Conservation (phyloP, 164 flowering plant species). For the Aristolochia californica region DNA sequence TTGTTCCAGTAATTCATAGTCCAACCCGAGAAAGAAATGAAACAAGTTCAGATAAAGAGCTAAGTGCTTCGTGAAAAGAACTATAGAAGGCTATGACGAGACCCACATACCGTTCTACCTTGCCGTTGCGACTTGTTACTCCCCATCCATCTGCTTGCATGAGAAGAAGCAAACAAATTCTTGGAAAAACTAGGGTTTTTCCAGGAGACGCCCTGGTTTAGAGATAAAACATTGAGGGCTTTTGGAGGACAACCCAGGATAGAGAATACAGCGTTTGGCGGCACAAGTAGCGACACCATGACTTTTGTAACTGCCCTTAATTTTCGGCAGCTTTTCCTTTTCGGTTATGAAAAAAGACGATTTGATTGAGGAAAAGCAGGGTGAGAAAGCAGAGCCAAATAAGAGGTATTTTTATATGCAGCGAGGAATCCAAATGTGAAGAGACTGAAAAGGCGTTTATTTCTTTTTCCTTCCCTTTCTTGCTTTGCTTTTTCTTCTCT, state of each 20-base stretch:
- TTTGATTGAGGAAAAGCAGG: constrained; percentile 2
- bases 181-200: constrained; percentile 1
- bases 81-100: background rate
- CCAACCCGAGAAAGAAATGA: too few species aligned
- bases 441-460: background rate
- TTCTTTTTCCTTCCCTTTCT: background rate
- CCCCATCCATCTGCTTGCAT: background rate
- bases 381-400: background rate
- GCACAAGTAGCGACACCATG: background rate
- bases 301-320: background rate
- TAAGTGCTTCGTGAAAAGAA: background rate
- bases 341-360: background rate
- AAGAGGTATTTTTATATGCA: background rate
- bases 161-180: constrained; percentile 8
- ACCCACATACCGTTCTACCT: constrained; percentile 21
- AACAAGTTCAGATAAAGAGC: too few species aligned
- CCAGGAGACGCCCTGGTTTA: background rate
- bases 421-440: background rate
- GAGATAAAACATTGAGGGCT: constrained; percentile 1
- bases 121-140: constrained; percentile 1
- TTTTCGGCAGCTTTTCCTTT: background rate
- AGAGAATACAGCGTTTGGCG: background rate
- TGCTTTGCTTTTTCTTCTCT: background rate
- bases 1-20: too few species aligned
- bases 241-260: constrained; percentile 9